Base-by-base conservation (phyloP, 163 green algal species). In the Coccomyxa subellipsoidea region DNA sequence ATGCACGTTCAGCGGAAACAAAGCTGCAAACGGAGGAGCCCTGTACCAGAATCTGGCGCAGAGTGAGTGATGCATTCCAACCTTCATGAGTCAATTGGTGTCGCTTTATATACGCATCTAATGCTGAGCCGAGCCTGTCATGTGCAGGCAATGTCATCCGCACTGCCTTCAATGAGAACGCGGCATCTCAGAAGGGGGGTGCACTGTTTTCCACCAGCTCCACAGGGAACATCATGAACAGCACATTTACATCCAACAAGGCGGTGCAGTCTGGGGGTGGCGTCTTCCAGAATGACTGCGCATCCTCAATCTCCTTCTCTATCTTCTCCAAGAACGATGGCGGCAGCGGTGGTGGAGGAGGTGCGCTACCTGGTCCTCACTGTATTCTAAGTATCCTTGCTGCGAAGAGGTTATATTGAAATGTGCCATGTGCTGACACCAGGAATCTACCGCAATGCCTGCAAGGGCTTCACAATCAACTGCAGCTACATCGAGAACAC, bases 1-100 rank as follows among this genome's bases (percentile, higher is more conserved):
- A 9, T 82, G 78, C 72, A 47, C 72, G 8, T 82, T 82, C 54
- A 82, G 29, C 54, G 35, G 54, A 15, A 82, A 82, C 78, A 77
- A 53, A 66, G 78, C 78, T 1, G 53, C 9, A 35, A 82, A 71
- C 27, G 78, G 78, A 69, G 78, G 78, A 7, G 78, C 78, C 18
- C 27, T 82, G 4, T 82, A 82, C 23, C 78, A 82, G 54, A 82
- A 82, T n/a, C 27, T 73, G 66, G 66, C 66, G 4, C 47, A 59
- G 47, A 59, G 47, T 59, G 47, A 59, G 5, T 59, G 21, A 2
- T 59, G 15, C 23, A 23, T 8, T 59, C 15, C 5, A 12, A 59
- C 5, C 47, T 59, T n/a, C n/a, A n/a, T n/a, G n/a, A n/a, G n/a
- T n/a, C n/a, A n/a, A n/a, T n/a, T n/a, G n/a, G n/a, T n/a, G n/a